phyloP scores from a whole-genome alignment of 768 basidiomycete genomes.

The Tylopilus felleus region DNA sequence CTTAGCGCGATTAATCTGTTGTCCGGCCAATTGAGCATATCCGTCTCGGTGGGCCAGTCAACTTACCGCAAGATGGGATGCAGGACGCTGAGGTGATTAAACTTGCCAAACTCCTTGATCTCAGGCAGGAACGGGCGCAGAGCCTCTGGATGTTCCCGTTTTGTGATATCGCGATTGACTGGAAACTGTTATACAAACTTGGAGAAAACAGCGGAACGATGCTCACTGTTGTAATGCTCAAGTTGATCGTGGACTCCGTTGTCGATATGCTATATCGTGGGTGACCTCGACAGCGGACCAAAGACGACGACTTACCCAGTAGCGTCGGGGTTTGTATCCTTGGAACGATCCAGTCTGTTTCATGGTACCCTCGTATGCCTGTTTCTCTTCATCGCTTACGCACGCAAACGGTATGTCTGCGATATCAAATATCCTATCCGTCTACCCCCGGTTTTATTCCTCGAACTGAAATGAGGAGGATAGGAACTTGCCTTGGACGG shows the following conservation, averaged over 20 bases:
- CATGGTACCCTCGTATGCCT: constrained; percentile 36
- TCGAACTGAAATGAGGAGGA: constrained; percentile 2
- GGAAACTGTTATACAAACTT: not conserved
- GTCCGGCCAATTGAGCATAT: not conserved
- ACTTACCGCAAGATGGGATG: constrained; percentile 44
- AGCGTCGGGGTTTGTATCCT: constrained; percentile 51
- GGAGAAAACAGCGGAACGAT: not conserved
- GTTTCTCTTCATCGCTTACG: constrained; percentile 43
- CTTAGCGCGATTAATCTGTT: constrained; percentile 48
- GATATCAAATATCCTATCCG: constrained; percentile 46
- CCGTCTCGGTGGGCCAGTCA: not conserved
- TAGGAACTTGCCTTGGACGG: constrained; percentile 33
- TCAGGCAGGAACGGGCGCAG: constrained; percentile 52
- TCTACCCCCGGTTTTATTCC: constrained; percentile 37
- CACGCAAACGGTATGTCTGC: constrained; percentile 44
- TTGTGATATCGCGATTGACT: constrained; percentile 52
- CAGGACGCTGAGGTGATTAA: constrained; percentile 52
- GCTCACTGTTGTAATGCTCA: constrained; percentile 60
- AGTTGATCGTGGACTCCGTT: constrained; percentile 61
- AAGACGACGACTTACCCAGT: constrained; percentile 38
- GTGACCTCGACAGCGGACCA: not conserved
- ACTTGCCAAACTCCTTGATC: constrained; percentile 45
- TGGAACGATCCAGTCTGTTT: constrained; percentile 47
- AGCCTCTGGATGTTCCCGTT: constrained; percentile 46
- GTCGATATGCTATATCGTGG: constrained; percentile 49